phyloP scores from a whole-genome alignment of 1,284 basidiomycete genomes.

The Austroboletus olivaceoglutinosus region DNA sequence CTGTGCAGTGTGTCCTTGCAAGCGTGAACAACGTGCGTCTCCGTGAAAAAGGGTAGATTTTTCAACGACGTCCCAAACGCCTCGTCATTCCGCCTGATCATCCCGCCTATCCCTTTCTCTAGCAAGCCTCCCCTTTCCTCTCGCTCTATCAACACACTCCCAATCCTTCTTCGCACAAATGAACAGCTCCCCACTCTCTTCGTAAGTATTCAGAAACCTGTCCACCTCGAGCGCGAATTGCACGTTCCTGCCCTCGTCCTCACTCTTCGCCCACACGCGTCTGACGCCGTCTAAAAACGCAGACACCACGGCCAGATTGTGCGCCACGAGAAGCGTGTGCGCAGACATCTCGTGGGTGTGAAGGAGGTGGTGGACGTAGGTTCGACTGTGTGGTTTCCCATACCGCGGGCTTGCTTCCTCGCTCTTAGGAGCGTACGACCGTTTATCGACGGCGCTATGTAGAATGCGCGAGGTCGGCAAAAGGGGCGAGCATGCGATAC shows the following conservation, averaged over 20 bases:
- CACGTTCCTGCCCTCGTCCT: conserved; percentile 11
- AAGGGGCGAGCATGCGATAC: conserved; percentile 62
- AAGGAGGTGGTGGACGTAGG: conserved; percentile 78
- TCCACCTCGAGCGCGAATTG: conserved; percentile 49
- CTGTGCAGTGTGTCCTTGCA: conserved; percentile 1
- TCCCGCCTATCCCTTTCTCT: conserved; percentile 19
- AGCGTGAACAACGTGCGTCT: too few relatives aligned
- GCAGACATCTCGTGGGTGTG: conserved; percentile 87
- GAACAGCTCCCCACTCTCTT: conserved; percentile 46
- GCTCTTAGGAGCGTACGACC: conserved; percentile 6
- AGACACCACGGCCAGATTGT: conserved; percentile 68
- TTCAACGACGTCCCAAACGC: too few relatives aligned
- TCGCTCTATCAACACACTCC: conserved; percentile 52
- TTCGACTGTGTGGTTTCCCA: conserved; percentile 51
- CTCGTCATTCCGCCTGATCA: neutral
- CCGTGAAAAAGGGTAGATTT: too few relatives aligned
- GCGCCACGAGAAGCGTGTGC: conserved; percentile 66
- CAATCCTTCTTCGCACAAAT: conserved; percentile 54
- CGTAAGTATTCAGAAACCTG: conserved; percentile 52
- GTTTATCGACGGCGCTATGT: conserved; percentile 51
- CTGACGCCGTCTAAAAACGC: conserved; percentile 62
- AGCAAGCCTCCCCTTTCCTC: conserved; percentile 30
- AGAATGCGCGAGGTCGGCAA: conserved; percentile 38
- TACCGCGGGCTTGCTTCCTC: conserved; percentile 7
- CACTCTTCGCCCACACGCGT: conserved; percentile 32